Evolutionary conservation across 176 grass and related monocot genomes (phyloP).

Genomic region (Thinopyrum elongatum): DNA sequence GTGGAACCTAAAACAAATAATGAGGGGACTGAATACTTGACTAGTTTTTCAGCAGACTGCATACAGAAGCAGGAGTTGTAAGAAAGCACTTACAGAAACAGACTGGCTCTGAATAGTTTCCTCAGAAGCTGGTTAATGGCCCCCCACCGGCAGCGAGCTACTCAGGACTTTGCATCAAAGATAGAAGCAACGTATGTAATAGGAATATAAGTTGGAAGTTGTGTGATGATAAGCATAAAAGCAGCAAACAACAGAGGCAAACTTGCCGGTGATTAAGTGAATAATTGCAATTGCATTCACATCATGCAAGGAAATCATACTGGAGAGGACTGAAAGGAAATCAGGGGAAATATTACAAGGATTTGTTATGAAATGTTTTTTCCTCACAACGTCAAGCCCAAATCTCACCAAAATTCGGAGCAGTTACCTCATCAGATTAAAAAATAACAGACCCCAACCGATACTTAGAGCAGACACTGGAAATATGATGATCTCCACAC

Average conservation of each 20-base stretch:
- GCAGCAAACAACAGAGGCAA: background rate
- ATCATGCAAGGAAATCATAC: background rate
- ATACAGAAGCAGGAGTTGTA: background rate
- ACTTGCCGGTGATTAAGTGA: background rate
- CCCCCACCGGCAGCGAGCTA: background rate
- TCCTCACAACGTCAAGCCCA: background rate
- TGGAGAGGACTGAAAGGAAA: background rate
- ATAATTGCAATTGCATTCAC: background rate
- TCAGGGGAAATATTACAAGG: background rate
- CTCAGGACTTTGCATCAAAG: background rate
- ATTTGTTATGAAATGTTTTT: background rate
- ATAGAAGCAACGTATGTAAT: too few relatives aligned
- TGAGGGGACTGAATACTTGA: background rate
- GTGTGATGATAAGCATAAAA: background rate
- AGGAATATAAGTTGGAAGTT: too few relatives aligned
- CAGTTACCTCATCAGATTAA: background rate
- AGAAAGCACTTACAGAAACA: background rate
- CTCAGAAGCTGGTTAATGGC: background rate
- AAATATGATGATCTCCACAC: too few relatives aligned
- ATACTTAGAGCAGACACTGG: too few relatives aligned
- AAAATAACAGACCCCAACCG: too few relatives aligned
- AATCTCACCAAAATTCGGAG: background rate
- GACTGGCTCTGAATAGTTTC: background rate
- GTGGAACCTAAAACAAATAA: background rate
- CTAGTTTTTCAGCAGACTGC: background rate